Base-by-base conservation (phyloP, 495 filamentous ascomycete species). In the Clavariopsis aquatica region DNA sequence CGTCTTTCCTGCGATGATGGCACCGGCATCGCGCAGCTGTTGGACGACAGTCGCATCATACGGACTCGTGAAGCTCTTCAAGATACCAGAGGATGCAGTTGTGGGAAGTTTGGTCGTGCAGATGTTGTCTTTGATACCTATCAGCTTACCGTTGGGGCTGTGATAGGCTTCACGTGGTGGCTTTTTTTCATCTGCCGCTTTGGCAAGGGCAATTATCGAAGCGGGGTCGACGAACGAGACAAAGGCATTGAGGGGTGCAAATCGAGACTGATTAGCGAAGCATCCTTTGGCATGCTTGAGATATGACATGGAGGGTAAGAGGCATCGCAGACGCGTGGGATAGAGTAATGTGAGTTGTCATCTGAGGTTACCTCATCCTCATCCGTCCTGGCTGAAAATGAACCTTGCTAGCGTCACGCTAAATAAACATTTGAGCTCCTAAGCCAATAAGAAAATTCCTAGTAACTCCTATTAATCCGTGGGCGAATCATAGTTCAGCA, bases 121-220 rank as follows among this genome's bases (percentile, higher is more conserved):
- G 66, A 96, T 96, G 73, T 96, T 96, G 78, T 96, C 92, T 77
- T 96, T 96, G 45, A 96, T 81, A 12, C 88, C 87, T 43, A 96
- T 80, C 23, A 87, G 59, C n/a, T 77, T 77, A 34, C 86, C 87
- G 52, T 78, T 66, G 38, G 80, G 61, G 12, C 34, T 36, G 19
- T 59, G 55, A 52, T 20, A 19, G 57, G 19, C 61, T 45, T 53
- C 26, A 31, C 20, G 6, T 17, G 45, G 5, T 43, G 2, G 15
- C n/a, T 6, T 8, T n/a, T 3, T n/a, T 17, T 7, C 38, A 15
- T 49, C 36, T 8, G 46, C 65, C 47, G 63, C 41, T 15, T 69
- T 10, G 47, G 64, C 65, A 24, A 51, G 31, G 23, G 45, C 31
- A n/a, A 74, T 29, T 31, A 73, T 1, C 5, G 28, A 45, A 20